Base-by-base conservation (phyloP, 192 early-diverging fungal genomes). In the Chytriomyces sp. region DNA sequence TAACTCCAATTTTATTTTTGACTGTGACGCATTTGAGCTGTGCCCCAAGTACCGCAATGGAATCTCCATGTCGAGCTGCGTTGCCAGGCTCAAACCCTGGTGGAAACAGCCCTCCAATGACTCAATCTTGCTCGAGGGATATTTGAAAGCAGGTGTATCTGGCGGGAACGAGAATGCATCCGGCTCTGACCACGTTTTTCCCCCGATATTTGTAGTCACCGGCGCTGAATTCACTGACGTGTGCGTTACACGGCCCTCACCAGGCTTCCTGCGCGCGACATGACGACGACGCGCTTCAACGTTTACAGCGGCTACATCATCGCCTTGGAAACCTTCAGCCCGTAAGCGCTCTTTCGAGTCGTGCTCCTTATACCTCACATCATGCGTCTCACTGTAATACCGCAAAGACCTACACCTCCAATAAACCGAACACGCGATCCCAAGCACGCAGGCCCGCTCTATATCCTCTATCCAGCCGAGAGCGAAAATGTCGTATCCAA, bases 201-300 rank as follows among this genome's bases (percentile, higher is more conserved):
- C 0, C 26, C 22, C 12, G 22, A 6, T 88, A 14, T 84, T 93
- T 22, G 85, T 70, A 3, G 78, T 96, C 82, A 86, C 91, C n/a
- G 95, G 95, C 19, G 67, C 80, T 10, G 93, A 95, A 75, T 89
- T 98, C 52, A 52, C 53, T 32, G 86, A 88, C 81, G 88, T 31
- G 87, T 95, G 61, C 26, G 41, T 12, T 92, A 91, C 81, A 81
- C 89, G 33, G 91, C 84, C 0, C 73, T 87, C 14, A 80, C 92
- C 0, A 97, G 95, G 95, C 80, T 95, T 25, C 96, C 95, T 25
- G 96, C 93, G 0, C 86, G 95, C 34, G 76, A 89, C 14, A 91
- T 90, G 0, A 77, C 96, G 54, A 82, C 82, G 5, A 59, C 57
- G 2, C 39, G 82, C 33, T 57, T 61, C 52, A 84, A 89, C 30